Evolutionary conservation across 1,139 yeast species (phyloP).

Genomic region (Zygosaccharomyces sapae): DNA sequence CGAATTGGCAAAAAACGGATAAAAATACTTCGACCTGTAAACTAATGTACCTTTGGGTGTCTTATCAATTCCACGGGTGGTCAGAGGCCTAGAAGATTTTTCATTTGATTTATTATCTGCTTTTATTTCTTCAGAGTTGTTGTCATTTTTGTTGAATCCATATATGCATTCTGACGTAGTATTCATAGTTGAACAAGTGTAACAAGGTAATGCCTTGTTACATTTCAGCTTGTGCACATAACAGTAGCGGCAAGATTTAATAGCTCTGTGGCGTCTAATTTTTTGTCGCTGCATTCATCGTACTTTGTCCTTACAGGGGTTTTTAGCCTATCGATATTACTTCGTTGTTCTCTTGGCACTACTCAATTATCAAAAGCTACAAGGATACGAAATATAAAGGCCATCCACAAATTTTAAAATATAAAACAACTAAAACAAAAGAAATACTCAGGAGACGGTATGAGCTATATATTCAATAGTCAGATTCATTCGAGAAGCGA

Average conservation of each 20-base stretch:
- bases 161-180: slow-evolving; percentile 19
- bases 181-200: slow-evolving; percentile 17
- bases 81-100: slow-evolving; percentile 5
- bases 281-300: slow-evolving; percentile 12
- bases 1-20: slow-evolving; percentile 25
- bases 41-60: slow-evolving; percentile 11
- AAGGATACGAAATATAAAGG: not conserved
- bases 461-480: not conserved
- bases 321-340: not conserved
- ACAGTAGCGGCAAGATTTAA: slow-evolving; percentile 28
- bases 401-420: not conserved
- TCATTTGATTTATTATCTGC: not conserved
- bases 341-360: not conserved
- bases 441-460: not conserved
- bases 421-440: not conserved
- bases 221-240: slow-evolving; percentile 29
- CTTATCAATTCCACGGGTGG: slow-evolving; percentile 9
- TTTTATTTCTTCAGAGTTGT: not conserved
- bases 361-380: not conserved
- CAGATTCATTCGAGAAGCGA: slow-evolving; percentile 10
- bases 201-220: slow-evolving; percentile 24
- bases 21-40: slow-evolving; percentile 23
- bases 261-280: slow-evolving; percentile 25
- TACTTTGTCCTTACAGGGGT: not conserved
- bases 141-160: slow-evolving; percentile 18